Evolutionary conservation across 805 yeast genomes (phyloP), one percentile per base, ranked within the genome.

Genomic region (Yamadazyma nakazawae): DNA sequence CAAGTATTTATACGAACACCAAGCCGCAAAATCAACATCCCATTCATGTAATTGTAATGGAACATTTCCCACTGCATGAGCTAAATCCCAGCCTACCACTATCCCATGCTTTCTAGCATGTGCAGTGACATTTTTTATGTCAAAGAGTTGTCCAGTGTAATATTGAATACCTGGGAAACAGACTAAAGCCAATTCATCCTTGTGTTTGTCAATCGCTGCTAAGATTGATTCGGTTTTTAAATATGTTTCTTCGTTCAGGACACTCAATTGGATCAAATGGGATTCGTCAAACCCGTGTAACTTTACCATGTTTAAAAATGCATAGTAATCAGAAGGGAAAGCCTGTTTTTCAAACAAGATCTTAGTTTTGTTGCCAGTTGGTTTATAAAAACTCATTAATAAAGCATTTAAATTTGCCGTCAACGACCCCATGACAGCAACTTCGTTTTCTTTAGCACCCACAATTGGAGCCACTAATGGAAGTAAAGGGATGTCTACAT

Each of bases 41-140:
- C 97, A 91, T 41, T 87, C 88, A 61, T 91, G 97, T 43, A 91
- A 67, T 41, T 76, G 56, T 43, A 92, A 64, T 7, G 81, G 82
- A 2, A 88, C 91, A 62, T 92, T 92, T 2, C 97, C 98, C 1
- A 76, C 92, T 1, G 95, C 96, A 62, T 91, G 98, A 1, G 98
- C 98, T 54, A 91, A 72, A 63, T 91, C 98, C 97, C 97, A 91
- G 1, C 97, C 97, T 25, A 84, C 86, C 1, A 78, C 68, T 31
- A 86, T 75, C 21, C 67, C 78, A 48, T 57, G 60, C 4, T 45
- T 16, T 28, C 87, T 83, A 5, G 85, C 90, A 40, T 68, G 69
- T 8, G 59, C 57, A 0, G 97, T 90, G 56, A 91, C 88, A n/a
- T 62, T 62, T 42, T 72, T 74, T 32, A 91, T 86, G 42, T 88